A percentile compares a stretch with the other conserved stretches of the same genome.
Evolutionary conservation across 73 alveolate genomes (phyloP).

Genomic region (Paramecium pentaurelia): DNA sequence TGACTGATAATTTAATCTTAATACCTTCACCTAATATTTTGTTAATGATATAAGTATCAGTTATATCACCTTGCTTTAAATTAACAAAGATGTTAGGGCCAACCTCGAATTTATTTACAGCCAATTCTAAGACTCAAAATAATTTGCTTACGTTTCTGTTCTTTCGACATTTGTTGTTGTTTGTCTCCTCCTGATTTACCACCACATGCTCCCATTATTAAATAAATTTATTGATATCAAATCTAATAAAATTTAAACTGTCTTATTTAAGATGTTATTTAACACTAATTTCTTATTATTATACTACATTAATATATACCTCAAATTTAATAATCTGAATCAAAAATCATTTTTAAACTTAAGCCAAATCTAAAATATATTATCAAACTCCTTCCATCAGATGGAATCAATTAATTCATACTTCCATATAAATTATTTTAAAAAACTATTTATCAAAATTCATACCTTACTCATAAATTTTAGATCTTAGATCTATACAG

Average conservation of each 20-base stretch:
- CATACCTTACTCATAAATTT: neutral
- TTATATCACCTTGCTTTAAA: neutral
- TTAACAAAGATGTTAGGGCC: slow-evolving; percentile 37
- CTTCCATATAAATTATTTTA: neutral
- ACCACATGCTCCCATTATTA: slow-evolving; percentile 42
- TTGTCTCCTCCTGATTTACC: neutral
- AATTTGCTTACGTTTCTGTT: neutral
- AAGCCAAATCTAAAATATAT: neutral
- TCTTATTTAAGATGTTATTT: neutral
- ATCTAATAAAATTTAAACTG: neutral
- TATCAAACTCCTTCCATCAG: neutral
- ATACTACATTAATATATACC: neutral
- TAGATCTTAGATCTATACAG: neutral
- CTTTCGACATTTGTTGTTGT: neutral
- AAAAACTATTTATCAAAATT: neutral
- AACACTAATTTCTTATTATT: neutral
- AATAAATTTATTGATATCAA: slow-evolving; percentile 11
- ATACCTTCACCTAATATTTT: slow-evolving; percentile 42
- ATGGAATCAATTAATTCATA: slow-evolving; percentile 11
- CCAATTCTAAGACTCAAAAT: neutral
- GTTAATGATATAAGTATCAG: neutral
- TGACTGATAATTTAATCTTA: neutral
- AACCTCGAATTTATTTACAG: neutral
- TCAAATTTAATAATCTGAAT: neutral
- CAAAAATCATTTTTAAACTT: neutral